Evolutionary conservation across 371 early-diverging fungal genomes (phyloP).

Genomic region (Mortierella sp.): DNA sequence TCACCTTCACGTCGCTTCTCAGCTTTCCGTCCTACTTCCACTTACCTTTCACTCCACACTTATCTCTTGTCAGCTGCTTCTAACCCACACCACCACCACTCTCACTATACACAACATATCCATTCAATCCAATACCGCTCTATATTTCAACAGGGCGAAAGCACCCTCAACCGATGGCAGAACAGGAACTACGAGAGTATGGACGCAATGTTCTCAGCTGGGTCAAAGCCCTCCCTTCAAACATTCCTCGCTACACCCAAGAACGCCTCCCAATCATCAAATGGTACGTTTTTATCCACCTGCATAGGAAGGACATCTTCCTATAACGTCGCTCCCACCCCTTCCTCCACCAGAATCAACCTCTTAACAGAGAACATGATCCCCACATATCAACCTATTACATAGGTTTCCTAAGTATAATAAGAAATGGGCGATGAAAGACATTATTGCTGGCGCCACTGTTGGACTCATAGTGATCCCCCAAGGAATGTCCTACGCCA

Average conservation of each 20-base stretch:
- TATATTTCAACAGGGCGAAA: background rate
- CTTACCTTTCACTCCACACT: background rate
- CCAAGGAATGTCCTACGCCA: slow-evolving; percentile 90
- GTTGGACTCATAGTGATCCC: slow-evolving; percentile 89
- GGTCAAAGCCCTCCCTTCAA: slow-evolving; percentile 20
- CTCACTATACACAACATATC: background rate
- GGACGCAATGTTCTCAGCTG: background rate
- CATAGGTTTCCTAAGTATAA: slow-evolving; percentile 51
- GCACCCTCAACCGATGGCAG: slow-evolving; percentile 22
- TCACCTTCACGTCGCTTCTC: no score
- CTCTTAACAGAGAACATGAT: background rate
- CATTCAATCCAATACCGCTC: background rate
- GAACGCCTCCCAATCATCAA: slow-evolving; percentile 26
- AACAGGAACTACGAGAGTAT: slow-evolving; percentile 27
- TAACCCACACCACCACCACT: background rate
- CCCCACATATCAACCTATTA: background rate
- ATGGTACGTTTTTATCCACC: slow-evolving; percentile 15
- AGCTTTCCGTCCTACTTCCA: background rate
- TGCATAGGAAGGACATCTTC: background rate
- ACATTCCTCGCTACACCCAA: slow-evolving; percentile 21
- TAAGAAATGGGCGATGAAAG: slow-evolving; percentile 78
- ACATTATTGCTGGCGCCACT: slow-evolving; percentile 87
- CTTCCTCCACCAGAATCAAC: background rate
- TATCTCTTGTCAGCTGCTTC: background rate
- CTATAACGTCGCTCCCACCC: background rate